Evolutionary conservation across 1,139 yeast species (phyloP), one percentile per base, ranked within the genome.

Genomic region (Sugiyamaella paludigena): DNA sequence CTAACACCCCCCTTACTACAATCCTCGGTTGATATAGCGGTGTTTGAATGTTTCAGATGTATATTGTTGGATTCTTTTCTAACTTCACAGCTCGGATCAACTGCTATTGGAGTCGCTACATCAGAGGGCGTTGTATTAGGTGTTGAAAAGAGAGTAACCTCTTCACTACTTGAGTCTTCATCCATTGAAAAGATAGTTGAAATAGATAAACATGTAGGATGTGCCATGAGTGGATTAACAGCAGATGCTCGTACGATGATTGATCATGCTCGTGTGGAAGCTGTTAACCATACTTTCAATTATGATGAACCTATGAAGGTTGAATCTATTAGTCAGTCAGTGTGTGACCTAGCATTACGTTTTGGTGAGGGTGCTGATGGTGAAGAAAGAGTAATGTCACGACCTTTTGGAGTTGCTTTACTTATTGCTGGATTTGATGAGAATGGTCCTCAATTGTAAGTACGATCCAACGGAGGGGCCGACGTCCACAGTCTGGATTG

Each of bases 331-430:
- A 91, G 98, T 11, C 99, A 94, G 70, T 83, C 95, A 1, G 96
- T 94, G 26, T 92, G 98, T 70, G 98, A 94, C 71, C 78, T 94
- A 66, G 98, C 99, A 2, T 76, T 94, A 61, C 79, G 98, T 66
- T 94, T 94, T 62, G 99, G 99, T 54, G 99, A 92, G 73, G 97
- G 98, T 58, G 98, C 97, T 9, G 84, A 92, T 40, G 98, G 97
- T 53, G 98, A 92, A 67, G 94, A 94, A 69, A 80, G 96, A 67
- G 79, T 91, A 61, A 94, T 94, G 99, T 88, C 97, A 4, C 83
- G 99, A 72, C 99, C 99, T 9, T 94, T 94, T 69, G 99, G 99
- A 66, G 99, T 94, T 46, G 99, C 99, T 1, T 74, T 94, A 58
- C 78, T 94, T 64, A 85, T 94, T 65, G 98, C 98, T 7, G 99